phyloP scores from a whole-genome alignment of 495 filamentous ascomycete species.

The Penicillium pulvis region DNA sequence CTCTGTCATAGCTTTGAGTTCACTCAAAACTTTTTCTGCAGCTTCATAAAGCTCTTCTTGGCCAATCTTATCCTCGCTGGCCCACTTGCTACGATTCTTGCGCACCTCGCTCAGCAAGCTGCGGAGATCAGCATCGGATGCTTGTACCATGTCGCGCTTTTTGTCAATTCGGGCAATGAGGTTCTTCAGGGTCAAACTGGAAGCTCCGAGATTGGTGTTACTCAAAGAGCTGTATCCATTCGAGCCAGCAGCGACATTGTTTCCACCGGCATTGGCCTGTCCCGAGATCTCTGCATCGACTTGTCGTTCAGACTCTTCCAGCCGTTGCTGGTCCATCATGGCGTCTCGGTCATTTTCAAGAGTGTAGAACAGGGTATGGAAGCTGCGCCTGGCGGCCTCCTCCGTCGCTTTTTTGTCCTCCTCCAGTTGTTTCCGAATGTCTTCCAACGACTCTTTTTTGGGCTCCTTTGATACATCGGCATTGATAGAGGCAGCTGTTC shows the following conservation, averaged over 20 bases:
- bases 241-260: constrained; percentile 47
- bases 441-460: constrained; percentile 71
- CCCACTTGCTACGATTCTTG: constrained; percentile 98
- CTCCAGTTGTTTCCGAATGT: constrained; percentile 89
- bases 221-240: constrained; percentile 81
- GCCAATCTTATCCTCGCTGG: constrained; percentile 92
- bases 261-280: constrained; percentile 54
- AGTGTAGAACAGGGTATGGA: constrained; percentile 90
- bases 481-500: constrained; percentile 29
- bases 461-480: constrained; percentile 41
- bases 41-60: constrained; percentile 98
- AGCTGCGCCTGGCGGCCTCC: constrained; percentile 84
- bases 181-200: constrained; percentile 95
- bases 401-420: constrained; percentile 92
- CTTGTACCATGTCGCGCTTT: constrained; percentile 81
- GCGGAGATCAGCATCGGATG: constrained; percentile 89
- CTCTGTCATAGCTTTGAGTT: constrained; percentile 94
- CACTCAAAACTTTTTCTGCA: constrained; percentile 90
- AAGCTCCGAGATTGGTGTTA: constrained; percentile 91
- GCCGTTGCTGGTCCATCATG: constrained; percentile 95
- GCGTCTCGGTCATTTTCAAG: constrained; percentile 92
- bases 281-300: constrained; percentile 91
- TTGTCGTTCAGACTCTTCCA: constrained; percentile 94
- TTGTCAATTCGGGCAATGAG: constrained; percentile 93
- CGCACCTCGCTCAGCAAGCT: constrained; percentile 93